Evolutionary conservation across 768 basidiomycete genomes (phyloP).

Genomic region (Trametes cingulata): DNA sequence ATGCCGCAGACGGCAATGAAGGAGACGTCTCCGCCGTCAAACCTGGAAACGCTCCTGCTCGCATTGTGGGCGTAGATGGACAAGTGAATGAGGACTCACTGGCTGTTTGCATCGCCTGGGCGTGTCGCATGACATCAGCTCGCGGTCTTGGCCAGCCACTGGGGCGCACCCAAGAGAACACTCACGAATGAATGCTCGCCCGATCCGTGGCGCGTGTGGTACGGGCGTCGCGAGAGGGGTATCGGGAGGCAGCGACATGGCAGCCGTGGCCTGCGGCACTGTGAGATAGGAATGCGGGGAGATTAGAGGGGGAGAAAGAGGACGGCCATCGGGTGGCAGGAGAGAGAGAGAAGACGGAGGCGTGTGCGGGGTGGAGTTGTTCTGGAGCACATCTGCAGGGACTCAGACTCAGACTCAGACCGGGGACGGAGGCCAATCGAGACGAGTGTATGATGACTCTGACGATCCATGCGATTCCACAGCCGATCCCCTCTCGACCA

Average conservation of each 20-base stretch:
- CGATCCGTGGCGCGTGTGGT: neutral
- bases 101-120: conserved; percentile 8
- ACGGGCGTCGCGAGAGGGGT: neutral
- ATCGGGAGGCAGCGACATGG: conserved; percentile 4
- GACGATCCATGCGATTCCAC: neutral
- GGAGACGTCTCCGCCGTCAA: conserved; percentile 68
- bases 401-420: neutral
- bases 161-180: neutral
- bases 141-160: neutral
- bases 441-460: conserved; percentile 8
- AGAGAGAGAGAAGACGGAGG: neutral
- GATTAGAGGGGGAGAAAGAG: neutral
- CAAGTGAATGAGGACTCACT: conserved; percentile 9
- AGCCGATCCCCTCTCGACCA: neutral
- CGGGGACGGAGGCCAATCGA: neutral
- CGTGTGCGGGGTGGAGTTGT: neutral
- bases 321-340: neutral
- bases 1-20: conserved; percentile 70
- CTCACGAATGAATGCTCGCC: conserved; percentile 4
- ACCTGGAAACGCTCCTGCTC: conserved; percentile 42
- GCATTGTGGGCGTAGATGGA: neutral
- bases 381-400: conserved; percentile 9
- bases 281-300: conserved; percentile 1
- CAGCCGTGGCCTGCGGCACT: neutral
- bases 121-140: neutral